Base-by-base conservation (phyloP, 2,329 filamentous ascomycete species). In the Domatiomyces catenatus region DNA sequence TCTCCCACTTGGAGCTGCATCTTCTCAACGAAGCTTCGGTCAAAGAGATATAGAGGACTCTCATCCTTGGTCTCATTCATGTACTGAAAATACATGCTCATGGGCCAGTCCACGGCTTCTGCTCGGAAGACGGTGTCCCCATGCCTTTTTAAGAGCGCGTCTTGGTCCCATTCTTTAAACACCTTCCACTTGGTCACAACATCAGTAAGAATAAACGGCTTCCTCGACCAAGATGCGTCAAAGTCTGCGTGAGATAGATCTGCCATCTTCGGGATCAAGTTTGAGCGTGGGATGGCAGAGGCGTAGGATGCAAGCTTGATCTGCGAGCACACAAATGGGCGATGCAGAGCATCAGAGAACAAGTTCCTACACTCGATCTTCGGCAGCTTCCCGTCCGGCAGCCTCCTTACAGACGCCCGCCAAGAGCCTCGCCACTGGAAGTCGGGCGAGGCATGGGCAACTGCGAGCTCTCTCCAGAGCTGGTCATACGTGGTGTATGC, bases 41-140 rank as follows among this genome's bases (percentile, higher is more conserved):
- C 92, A 64, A 96, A 96, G 28, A 96, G 76, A 63, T 96, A 96
- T 1, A 96, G 68, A 0, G 90, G 90, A 54, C 84, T 90, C 67
- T 96, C 92, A 57, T 96, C 90, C 17, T 69, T 69, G 62, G 78
- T 90, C 62, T 84, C 75, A 43, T 73, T 71, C 83, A 95, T 86
- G 66, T 96, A 98, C 44, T 79, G 72, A 55, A 81, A 71, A 64
- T 96, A 96, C 0, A 78, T 84, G n/a, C 74, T 71, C 55, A 94
- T 76, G 0, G 81, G 79, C 90, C 90, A 96, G 67, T 95, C 87
- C 4, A 96, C 89, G 0, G 88, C 84, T 72, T 96, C 92, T 8
- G 90, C 90, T 42, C 87, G 80, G 66, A 96, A 95, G 48, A 77
- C 74, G 2, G 83, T 75, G 47, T 81, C 67, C 0, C 74, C 71